Conservation (phyloP, 1,284 basidiomycete species). For the Prillingera fragicola region DNA sequence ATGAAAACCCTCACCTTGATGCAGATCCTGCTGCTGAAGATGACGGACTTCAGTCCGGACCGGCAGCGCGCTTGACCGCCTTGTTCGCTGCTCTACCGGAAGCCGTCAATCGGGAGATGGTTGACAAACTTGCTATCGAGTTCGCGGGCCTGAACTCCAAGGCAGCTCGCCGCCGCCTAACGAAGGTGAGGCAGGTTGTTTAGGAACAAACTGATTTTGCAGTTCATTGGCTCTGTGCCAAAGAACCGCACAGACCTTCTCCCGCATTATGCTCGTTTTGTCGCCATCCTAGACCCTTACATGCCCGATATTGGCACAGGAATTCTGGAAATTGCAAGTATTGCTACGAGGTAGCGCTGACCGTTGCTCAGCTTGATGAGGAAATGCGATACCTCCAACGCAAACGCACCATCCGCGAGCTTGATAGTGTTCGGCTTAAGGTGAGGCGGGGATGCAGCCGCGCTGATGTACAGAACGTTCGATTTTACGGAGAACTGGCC, state of each 20-base stretch:
- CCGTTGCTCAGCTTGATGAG: conserved; percentile 82
- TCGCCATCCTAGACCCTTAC: conserved; percentile 81
- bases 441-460: conserved; percentile 46
- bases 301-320: conserved; percentile 90
- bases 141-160: conserved; percentile 96
- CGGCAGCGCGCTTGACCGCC: conserved; percentile 84
- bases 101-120: conserved; percentile 81
- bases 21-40: conserved; percentile 44
- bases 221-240: conserved; percentile 81
- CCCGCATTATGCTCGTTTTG: conserved; percentile 86
- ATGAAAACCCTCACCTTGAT: conserved; percentile 31
- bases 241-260: conserved; percentile 85
- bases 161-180: conserved; percentile 80
- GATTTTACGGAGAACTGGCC: conserved; percentile 83
- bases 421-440: conserved; percentile 77
- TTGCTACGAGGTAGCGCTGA: conserved; percentile 3
- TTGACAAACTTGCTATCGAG: conserved; percentile 91
- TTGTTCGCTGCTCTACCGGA: conserved; percentile 90
- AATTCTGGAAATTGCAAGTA: conserved; percentile 69
- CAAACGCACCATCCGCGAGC: conserved; percentile 84
- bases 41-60: conserved; percentile 59
- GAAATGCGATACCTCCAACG: conserved; percentile 94
- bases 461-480: conserved; percentile 61
- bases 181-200: conserved; percentile 59
- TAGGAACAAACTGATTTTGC: neutral